A percentile compares a stretch with the other conserved stretches of the same genome.
These are phyloP conservation scores for Prunus dulcis DNA, from an alignment of 306 rosid genomes.

Conservation along the genomic window DNA sequence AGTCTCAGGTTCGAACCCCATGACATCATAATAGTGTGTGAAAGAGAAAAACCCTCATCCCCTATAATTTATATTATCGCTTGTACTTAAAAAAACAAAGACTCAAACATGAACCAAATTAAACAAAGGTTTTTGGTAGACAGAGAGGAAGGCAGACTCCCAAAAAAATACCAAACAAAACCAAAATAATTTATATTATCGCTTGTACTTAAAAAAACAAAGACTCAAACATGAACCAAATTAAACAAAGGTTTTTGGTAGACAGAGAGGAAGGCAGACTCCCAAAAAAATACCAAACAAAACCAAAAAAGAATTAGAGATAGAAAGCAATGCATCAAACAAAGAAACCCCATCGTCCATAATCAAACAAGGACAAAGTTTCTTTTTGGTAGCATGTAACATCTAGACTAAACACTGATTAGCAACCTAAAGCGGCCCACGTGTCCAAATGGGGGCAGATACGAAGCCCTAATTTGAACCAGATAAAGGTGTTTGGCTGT, in stretches of 20 bases:
- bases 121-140: not conserved
- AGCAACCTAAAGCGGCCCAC: not conserved
- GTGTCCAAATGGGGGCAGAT: slow-evolving; percentile 7
- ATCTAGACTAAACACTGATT: not conserved
- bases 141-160: not conserved
- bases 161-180: not conserved
- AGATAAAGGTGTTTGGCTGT: slow-evolving; percentile 5
- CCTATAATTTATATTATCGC: not conserved
- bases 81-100: no score
- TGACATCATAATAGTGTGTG: no score
- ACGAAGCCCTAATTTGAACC: slow-evolving; percentile 6
- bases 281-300: not conserved
- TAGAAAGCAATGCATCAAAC: slow-evolving; percentile 10
- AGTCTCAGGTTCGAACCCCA: no score
- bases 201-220: no score
- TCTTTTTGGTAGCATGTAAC: slow-evolving; percentile 22
- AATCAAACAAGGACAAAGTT: slow-evolving; percentile 13
- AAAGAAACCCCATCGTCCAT: slow-evolving; percentile 6
- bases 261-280: not conserved
- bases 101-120: not conserved
- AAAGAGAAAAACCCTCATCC: no score
- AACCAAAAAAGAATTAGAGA: not conserved
- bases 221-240: not conserved
- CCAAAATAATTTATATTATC: not conserved
- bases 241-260: not conserved